Base-by-base conservation (phyloP, 352 stramenopile species). In the Phytophthora podocarpi region DNA sequence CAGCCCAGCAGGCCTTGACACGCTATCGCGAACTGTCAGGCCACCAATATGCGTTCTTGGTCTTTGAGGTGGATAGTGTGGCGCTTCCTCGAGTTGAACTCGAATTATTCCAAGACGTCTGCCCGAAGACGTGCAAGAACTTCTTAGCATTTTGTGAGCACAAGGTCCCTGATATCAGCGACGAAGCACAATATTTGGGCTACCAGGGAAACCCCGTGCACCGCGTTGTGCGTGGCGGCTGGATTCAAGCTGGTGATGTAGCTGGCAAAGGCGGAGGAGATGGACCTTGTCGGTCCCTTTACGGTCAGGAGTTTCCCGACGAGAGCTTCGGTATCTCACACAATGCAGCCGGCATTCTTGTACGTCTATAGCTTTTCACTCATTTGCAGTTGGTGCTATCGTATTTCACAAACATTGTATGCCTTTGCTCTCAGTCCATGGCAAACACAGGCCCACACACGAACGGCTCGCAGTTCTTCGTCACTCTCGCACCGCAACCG, bases 391-490 rank as follows among this genome's bases (percentile, higher is more conserved):
- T 21, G n/a, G 2, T 34, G 10, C 24, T 53, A 12, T 42, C 23
- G 4, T 30, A 4, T 48, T 30, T 34, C 40, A 53, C 10, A 4
- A 31, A 20, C 21, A 35, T 39, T 66, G 56, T 27, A 13, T 46
- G 34, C 16, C 2, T 35, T 23, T 54, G 7, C 9, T 49, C 56
- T 7, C 45, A 89, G 58, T 97, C 95, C 28, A 99, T 99, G 97
- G 97, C 97, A 26, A 99, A 99, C 67, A 82, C 67, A 53, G 66
- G 97, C 0, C 89, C 83, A 16, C 89, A 98, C 64, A 99, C 98
- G 5, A 99, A 99, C 56, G 97, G 97, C 11, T 98, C 87, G 16
- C 98, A 99, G 74, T 99, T 99, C 72, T 99, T 99, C 80, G 99
- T 99, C 66, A 99, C 97, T 5, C 54, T 95, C 26, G 73, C 80